Base-by-base conservation (phyloP, 1,284 basidiomycete species). In the Pseudozyma pruni region DNA sequence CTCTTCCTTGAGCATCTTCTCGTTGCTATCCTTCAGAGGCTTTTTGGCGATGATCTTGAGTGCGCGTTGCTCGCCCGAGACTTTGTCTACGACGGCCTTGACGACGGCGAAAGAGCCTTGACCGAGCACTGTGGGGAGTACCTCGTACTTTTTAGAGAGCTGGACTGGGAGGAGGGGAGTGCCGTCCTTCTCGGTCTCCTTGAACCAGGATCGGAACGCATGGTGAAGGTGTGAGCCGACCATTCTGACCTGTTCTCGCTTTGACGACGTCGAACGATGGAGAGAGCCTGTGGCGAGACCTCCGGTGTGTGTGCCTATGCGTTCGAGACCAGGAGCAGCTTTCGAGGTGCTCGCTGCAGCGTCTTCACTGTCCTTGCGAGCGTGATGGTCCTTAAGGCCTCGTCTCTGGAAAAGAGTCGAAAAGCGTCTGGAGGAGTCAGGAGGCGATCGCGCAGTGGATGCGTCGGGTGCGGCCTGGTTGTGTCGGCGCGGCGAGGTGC, bases 31-130 rank as follows among this genome's bases (percentile, higher is more conserved):
- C 62, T 76, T 72, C 29, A 81, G 62, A 9, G 79, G 80, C 51
- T 72, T 72, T 38, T 80, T 78, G 8, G 80, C 78, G 38, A 82
- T 81, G 58, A 82, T 79, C 62, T 82, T 82, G 43, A 80, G 68
- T 1, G 81, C 81, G 4, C 72, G 62, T 27, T 76, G 51, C n/a
- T 66, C 64, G 35, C 79, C 75, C 0, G 79, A 76, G 20, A 55
- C 32, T 17, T 55, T 70, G 17, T 73, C 71, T 3, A 58, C 48
- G 52, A 78, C 76, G 3, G 66, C 45, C 35, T 74, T 75, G 44
- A 82, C 80, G 17, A 80, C 68, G 19, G 80, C 80, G 51, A 82
- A 82, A 8, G 76, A 75, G 40, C 80, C 81, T 41, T 76, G 75
- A 14, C 80, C 81, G 6, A 82, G 62, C 3, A 76, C 58, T 5